Conservation (phyloP, 2,329 filamentous ascomycete genomes). For the Aspergillus quadrilineatus region DNA sequence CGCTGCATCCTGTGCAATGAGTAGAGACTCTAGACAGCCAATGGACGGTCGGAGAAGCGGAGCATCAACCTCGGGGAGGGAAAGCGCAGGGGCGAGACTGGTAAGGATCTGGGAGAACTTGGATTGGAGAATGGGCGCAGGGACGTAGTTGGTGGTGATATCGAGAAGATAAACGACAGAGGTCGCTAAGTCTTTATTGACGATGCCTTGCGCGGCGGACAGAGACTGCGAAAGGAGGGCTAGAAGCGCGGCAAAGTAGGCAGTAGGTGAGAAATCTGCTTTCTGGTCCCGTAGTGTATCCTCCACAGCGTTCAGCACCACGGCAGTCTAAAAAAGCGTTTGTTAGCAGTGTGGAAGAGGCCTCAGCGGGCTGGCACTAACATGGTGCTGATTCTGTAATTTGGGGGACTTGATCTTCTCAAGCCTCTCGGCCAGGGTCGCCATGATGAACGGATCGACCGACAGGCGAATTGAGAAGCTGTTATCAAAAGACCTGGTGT, state of each 20-base stretch:
- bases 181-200: slow-evolving; percentile 78
- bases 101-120: slow-evolving; percentile 94
- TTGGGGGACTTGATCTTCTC: slow-evolving; percentile 97
- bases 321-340: slow-evolving; percentile 46
- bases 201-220: slow-evolving; percentile 58
- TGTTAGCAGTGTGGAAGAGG: slow-evolving; percentile 12
- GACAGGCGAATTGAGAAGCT: slow-evolving; percentile 27
- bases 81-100: slow-evolving; percentile 78
- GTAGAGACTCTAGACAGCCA: slow-evolving; percentile 86
- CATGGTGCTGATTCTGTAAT: slow-evolving; percentile 91
- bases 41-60: slow-evolving; percentile 83
- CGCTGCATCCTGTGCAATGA: slow-evolving; percentile 81
- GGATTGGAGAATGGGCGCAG: slow-evolving; percentile 80
- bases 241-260: slow-evolving; percentile 93
- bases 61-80: slow-evolving; percentile 78
- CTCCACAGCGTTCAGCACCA: slow-evolving; percentile 88
- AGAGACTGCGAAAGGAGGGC: slow-evolving; percentile 79
- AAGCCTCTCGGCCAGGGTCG: slow-evolving; percentile 81
- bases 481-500: slow-evolving; percentile 13
- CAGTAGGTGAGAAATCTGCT: slow-evolving; percentile 77
- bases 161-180: slow-evolving; percentile 96
- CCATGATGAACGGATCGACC: slow-evolving; percentile 43
- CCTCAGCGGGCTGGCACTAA: slow-evolving; percentile 43
- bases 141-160: slow-evolving; percentile 79
- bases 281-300: slow-evolving; percentile 88